A percentile compares a stretch with the other conserved stretches of the same genome.
Evolutionary conservation across 352 stramenopile species (phyloP).

Genomic region (Phytophthora sp.): DNA sequence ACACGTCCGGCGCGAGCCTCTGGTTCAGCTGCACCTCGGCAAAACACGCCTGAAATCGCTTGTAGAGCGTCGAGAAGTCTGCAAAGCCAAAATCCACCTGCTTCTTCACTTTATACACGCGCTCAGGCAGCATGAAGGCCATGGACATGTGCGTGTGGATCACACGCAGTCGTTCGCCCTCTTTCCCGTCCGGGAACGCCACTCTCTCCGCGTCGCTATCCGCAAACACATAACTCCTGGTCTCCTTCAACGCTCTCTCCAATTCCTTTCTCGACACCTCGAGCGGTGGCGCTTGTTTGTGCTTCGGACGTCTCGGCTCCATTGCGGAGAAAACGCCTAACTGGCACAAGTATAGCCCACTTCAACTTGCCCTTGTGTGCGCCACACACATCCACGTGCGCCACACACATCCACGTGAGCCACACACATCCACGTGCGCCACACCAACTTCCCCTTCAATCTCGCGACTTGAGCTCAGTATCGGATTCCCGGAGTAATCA

Average conservation of each 20-base stretch:
- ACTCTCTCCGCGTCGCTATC: slow-evolving; percentile 8
- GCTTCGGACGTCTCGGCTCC: slow-evolving; percentile 68
- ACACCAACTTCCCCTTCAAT: slow-evolving; percentile 15
- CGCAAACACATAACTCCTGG: slow-evolving; percentile 38
- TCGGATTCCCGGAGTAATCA: slow-evolving; percentile 28
- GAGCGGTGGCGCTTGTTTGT: slow-evolving; percentile 66
- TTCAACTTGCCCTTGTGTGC: slow-evolving; percentile 2
- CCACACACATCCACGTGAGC: neutral
- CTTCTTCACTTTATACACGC: slow-evolving; percentile 84
- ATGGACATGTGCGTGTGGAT: slow-evolving; percentile 83
- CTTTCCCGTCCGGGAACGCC: slow-evolving; percentile 25
- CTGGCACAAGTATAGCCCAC: too few relatives aligned
- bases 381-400: neutral
- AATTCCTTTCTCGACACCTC: slow-evolving; percentile 48
- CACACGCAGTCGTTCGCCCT: slow-evolving; percentile 31
- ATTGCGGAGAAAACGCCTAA: slow-evolving; percentile 29
- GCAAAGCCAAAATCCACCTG: slow-evolving; percentile 75
- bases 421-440: neutral
- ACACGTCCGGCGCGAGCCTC: slow-evolving; percentile 66
- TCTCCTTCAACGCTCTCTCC: slow-evolving; percentile 45
- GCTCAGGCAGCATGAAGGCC: slow-evolving; percentile 60
- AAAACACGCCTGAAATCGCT: slow-evolving; percentile 73
- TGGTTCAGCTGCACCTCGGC: slow-evolving; percentile 80
- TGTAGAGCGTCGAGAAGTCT: slow-evolving; percentile 76
- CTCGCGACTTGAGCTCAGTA: slow-evolving; percentile 15